These are phyloP conservation scores for Talaromyces sp. DNA, from an alignment of 2,329 filamentous ascomycete genomes.

Conservation along the genomic window DNA sequence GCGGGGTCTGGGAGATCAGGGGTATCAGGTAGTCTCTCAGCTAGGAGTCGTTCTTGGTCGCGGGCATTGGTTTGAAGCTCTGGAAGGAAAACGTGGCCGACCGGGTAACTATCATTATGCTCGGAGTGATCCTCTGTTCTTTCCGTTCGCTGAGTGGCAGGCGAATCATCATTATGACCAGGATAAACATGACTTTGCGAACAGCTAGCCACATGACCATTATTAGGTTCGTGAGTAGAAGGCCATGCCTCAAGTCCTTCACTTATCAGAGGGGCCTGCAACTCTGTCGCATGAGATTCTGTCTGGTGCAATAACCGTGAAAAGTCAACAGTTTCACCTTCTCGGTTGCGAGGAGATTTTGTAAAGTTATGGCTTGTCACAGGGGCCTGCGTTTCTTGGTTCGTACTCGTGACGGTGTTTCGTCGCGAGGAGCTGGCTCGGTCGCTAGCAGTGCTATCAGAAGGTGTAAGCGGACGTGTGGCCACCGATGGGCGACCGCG, in stretches of 20 bases:
- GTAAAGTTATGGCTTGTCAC: too few species aligned
- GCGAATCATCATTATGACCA: conserved; percentile 1
- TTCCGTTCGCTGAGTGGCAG: conserved; percentile 12
- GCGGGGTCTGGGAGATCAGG: conserved; percentile 23
- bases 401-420: not conserved
- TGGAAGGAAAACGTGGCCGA: conserved; percentile 16
- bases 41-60: conserved; percentile 16
- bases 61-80: conserved; percentile 18
- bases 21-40: conserved; percentile 10
- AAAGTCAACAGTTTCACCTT: too few species aligned
- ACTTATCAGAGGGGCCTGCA: too few species aligned
- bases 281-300: too few species aligned
- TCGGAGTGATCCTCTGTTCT: conserved; percentile 11
- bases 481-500: conserved; percentile 6
- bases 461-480: conserved; percentile 7
- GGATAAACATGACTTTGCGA: too few species aligned
- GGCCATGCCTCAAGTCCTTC: too few species aligned
- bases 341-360: too few species aligned
- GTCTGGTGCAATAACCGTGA: too few species aligned
- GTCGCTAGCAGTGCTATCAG: conserved; percentile 7
- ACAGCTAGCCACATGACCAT: too few species aligned
- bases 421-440: not conserved
- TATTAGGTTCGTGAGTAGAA: too few species aligned
- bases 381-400: too few species aligned
- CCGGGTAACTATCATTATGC: conserved; percentile 16